Evolutionary conservation across 805 yeast genomes (phyloP).

Genomic region (Saturnispora ahearnii): DNA sequence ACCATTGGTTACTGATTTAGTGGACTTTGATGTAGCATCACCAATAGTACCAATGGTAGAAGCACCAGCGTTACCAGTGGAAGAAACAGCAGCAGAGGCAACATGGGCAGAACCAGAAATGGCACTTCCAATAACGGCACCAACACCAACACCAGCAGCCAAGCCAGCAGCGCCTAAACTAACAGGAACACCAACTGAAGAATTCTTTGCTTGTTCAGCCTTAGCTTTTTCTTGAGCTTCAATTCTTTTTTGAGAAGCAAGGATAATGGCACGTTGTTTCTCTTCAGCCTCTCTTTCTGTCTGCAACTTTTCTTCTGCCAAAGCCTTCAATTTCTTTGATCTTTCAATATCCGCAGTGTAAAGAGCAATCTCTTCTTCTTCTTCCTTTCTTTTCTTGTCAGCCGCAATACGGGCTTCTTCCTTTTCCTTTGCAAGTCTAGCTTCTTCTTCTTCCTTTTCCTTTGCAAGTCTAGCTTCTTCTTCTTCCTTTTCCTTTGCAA

Average conservation of each 20-base stretch:
- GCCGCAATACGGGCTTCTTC: constrained; percentile 29
- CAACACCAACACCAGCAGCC: constrained; percentile 16
- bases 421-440: constrained; percentile 27
- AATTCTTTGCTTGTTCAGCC: constrained; percentile 23
- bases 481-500: constrained; percentile 23
- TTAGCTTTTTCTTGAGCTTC: constrained; percentile 26
- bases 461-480: constrained; percentile 21
- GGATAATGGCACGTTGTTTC: constrained; percentile 30
- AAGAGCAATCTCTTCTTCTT: constrained; percentile 27
- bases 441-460: constrained; percentile 29
- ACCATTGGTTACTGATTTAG: constrained; percentile 14
- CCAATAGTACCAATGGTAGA: constrained; percentile 13
- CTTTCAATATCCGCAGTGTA: constrained; percentile 27
- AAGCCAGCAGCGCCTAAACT: constrained; percentile 20
- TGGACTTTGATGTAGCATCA: constrained; percentile 15
- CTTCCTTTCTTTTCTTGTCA: constrained; percentile 15
- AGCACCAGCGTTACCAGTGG: constrained; percentile 14
- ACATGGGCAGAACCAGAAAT: constrained; percentile 6
- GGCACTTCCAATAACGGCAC: constrained; percentile 10
- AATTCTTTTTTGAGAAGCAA: constrained; percentile 20
- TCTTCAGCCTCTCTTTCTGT: constrained; percentile 34
- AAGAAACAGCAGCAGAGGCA: constrained; percentile 9
- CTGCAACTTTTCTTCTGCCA: constrained; percentile 25
- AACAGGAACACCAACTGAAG: background rate
- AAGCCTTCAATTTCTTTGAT: constrained; percentile 33